Conservation (phyloP, 495 filamentous ascomycete species). For the Tetracladium setigerum region DNA sequence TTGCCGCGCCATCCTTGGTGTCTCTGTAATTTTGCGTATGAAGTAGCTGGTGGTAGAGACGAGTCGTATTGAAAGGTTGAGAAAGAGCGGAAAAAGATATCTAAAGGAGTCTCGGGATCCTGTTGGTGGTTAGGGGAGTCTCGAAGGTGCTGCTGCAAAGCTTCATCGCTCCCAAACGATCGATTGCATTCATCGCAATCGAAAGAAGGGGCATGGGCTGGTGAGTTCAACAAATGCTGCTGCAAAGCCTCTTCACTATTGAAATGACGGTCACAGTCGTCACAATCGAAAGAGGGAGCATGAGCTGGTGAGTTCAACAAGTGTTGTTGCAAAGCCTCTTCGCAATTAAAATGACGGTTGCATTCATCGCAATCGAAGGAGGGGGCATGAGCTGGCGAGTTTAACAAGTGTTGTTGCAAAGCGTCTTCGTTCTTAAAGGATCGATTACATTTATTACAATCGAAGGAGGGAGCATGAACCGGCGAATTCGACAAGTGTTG, state of each 20-base stretch:
- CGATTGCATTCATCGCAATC: slow-evolving; percentile 13
- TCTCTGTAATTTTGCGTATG: slow-evolving; percentile 20
- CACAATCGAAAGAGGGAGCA: slow-evolving; percentile 13
- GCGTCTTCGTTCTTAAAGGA: slow-evolving; percentile 6
- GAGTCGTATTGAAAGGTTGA: slow-evolving; percentile 21
- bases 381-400: slow-evolving; percentile 9
- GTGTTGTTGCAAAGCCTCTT: slow-evolving; percentile 10
- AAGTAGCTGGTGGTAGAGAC: slow-evolving; percentile 22
- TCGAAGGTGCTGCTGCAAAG: slow-evolving; percentile 15
- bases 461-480: slow-evolving; percentile 11
- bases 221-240: slow-evolving; percentile 6
- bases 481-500: slow-evolving; percentile 6
- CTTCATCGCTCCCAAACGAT: slow-evolving; percentile 7
- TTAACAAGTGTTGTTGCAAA: slow-evolving; percentile 6
- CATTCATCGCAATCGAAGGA: slow-evolving; percentile 12
- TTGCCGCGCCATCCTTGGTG: slow-evolving; percentile 14
- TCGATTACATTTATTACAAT: slow-evolving; percentile 7
- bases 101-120: slow-evolving; percentile 5
- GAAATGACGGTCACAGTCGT: slow-evolving; percentile 1
- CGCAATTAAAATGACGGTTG: not conserved
- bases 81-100: slow-evolving; percentile 19
- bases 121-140: slow-evolving; percentile 13
- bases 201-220: slow-evolving; percentile 12
- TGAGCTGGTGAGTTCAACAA: slow-evolving; percentile 5
- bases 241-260: slow-evolving; percentile 7